Conservation (phyloP, 495 filamentous ascomycete genomes). For the Hypoxylon lenormandii region DNA sequence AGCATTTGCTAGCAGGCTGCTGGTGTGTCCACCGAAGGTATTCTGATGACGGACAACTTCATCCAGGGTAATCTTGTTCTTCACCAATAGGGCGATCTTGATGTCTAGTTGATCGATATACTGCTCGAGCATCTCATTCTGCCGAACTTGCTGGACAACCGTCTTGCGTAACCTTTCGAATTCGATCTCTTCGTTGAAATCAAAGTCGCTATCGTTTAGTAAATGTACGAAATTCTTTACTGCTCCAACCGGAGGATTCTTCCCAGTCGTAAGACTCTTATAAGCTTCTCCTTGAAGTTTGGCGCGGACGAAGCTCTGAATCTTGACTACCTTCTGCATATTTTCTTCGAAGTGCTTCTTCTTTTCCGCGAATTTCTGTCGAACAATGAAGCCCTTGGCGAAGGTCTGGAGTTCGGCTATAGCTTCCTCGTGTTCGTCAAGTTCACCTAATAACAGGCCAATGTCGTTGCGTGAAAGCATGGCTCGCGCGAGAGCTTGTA, state of each 20-base stretch:
- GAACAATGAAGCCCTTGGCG: constrained; percentile 77
- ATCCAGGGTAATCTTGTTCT: constrained; percentile 99
- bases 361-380: constrained; percentile 82
- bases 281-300: constrained; percentile 97
- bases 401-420: constrained; percentile 80
- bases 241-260: constrained; percentile 94
- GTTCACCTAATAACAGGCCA: constrained; percentile 74
- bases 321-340: constrained; percentile 98
- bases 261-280: constrained; percentile 93
- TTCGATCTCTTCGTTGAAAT: constrained; percentile 98
- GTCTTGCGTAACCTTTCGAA: constrained; percentile 92
- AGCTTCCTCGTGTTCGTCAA: constrained; percentile 82
- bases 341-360: constrained; percentile 90
- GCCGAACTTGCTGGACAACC: constrained; percentile 94
- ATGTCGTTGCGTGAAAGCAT: constrained; percentile 80
- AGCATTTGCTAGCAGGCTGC: constrained; percentile 84
- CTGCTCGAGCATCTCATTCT: constrained; percentile 96
- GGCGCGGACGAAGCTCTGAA: constrained; percentile 93
- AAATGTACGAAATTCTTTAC: constrained; percentile 98
- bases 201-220: constrained; percentile 96
- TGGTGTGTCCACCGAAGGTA: constrained; percentile 92
- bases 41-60: constrained; percentile 97
- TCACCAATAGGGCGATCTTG: constrained; percentile 97
- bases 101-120: constrained; percentile 98
- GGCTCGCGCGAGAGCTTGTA: constrained; percentile 81